phyloP scores from a whole-genome alignment of 257 asterid genomes.

The Ajuga chamaepitys region DNA sequence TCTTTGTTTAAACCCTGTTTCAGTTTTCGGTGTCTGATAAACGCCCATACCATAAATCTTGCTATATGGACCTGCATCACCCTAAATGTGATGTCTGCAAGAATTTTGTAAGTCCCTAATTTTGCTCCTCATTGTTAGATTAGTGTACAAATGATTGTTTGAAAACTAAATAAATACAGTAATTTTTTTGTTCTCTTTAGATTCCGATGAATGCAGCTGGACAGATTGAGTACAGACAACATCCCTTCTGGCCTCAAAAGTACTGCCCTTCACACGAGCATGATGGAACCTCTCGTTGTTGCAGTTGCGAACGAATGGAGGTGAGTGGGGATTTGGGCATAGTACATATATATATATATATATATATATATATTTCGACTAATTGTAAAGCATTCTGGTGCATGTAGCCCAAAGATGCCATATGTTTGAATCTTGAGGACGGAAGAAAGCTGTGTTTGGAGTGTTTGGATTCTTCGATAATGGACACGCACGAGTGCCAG shows the following conservation, averaged over 20 bases:
- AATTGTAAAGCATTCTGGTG: background rate
- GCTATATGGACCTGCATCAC: constrained; percentile 64
- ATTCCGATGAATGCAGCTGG: constrained; percentile 66
- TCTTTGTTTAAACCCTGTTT: constrained; percentile 9
- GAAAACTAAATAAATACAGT: background rate
- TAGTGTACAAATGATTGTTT: no score
- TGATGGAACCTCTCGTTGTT: constrained; percentile 79
- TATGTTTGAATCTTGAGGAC: constrained; percentile 78
- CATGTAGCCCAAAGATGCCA: constrained; percentile 62
- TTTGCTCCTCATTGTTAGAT: background rate
- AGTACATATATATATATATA: no score
- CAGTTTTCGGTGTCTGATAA: constrained; percentile 58
- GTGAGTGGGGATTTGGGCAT: no score
- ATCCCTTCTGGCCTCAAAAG: constrained; percentile 82
- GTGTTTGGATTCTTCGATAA: constrained; percentile 94
- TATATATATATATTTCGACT: no score
- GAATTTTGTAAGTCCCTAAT: constrained; percentile 47
- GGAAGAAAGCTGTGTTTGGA: constrained; percentile 90
- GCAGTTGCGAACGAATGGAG: constrained; percentile 98
- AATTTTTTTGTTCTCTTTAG: constrained; percentile 25
- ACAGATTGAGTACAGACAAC: constrained; percentile 70
- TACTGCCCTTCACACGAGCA: constrained; percentile 87
- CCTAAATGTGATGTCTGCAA: constrained; percentile 87
- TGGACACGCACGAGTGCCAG: constrained; percentile 97
- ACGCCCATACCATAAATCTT: constrained; percentile 66